phyloP scores from a whole-genome alignment of 805 yeast species.

The Candida nonsorbophila region DNA sequence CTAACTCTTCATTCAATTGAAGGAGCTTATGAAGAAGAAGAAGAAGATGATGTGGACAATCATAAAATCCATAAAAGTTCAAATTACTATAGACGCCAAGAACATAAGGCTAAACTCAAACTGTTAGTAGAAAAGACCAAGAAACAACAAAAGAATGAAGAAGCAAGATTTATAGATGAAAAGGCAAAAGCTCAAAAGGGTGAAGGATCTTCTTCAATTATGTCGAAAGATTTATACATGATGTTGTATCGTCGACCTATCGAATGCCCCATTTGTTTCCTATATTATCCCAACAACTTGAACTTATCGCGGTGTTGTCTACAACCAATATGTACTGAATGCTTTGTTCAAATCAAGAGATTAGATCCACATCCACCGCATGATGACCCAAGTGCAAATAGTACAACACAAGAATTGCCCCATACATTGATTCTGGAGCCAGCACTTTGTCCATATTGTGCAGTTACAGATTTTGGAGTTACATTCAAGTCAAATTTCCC shows the following conservation, averaged over 20 bases:
- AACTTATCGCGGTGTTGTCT: constrained; percentile 84
- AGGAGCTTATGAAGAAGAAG: constrained; percentile 44
- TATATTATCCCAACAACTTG: constrained; percentile 72
- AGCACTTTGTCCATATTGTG: constrained; percentile 92
- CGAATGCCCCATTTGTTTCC: constrained; percentile 94
- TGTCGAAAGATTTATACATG: constrained; percentile 45
- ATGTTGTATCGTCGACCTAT: constrained; percentile 59
- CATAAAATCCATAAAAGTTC: constrained; percentile 50
- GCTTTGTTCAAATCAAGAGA: constrained; percentile 93
- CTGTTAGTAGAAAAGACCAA: constrained; percentile 26
- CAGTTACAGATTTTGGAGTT: constrained; percentile 79
- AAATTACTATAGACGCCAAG: constrained; percentile 43
- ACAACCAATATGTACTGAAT: constrained; percentile 92
- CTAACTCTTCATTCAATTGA: constrained; percentile 54
- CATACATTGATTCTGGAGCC: constrained; percentile 77
- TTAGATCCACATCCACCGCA: constrained; percentile 92
- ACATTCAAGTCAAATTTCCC: constrained; percentile 62
- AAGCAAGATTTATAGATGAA: constrained; percentile 25
- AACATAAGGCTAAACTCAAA: constrained; percentile 42
- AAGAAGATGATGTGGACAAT: constrained; percentile 60
- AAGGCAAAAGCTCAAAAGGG: constrained; percentile 11
- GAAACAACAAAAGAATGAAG: constrained; percentile 28
- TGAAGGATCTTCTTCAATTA: constrained; percentile 13
- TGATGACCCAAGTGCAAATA: constrained; percentile 30
- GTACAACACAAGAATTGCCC: constrained; percentile 37